Percentiles rank a stretch among this genome's conserved stretches.
Conservation (phyloP, 371 early-diverging fungal genomes). For the Globomyces sp. region DNA sequence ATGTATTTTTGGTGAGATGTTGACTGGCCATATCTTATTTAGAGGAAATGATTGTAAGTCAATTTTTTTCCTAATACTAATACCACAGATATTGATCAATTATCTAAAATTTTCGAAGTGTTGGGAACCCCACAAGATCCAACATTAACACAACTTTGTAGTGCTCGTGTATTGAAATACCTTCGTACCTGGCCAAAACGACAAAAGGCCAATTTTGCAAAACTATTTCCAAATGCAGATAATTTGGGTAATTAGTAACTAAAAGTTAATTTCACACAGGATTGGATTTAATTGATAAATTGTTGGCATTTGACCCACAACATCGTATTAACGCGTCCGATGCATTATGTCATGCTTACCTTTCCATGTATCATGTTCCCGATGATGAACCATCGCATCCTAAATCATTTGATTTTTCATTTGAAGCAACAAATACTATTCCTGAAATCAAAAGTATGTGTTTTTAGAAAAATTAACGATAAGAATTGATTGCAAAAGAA, state of each 20-base stretch:
- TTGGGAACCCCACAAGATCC: conserved; percentile 50
- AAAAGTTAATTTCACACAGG: conserved; percentile 3
- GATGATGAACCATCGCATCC: conserved; percentile 53
- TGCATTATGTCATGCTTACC: conserved; percentile 85
- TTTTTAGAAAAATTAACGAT: neutral
- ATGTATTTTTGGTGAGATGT: conserved; percentile 97
- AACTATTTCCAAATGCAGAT: conserved; percentile 39
- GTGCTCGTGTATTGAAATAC: conserved; percentile 39
- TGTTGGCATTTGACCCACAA: conserved; percentile 91
- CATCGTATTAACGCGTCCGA: conserved; percentile 92
- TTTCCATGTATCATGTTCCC: conserved; percentile 43
- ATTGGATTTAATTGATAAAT: conserved; percentile 83
- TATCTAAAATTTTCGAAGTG: conserved; percentile 47
- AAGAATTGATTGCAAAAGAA: conserved; percentile 41
- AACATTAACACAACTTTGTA: conserved; percentile 39
- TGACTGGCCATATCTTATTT: conserved; percentile 91
- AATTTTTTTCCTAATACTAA: conserved; percentile 1
- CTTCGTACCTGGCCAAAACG: conserved; percentile 41
- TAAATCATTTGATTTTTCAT: conserved; percentile 47
- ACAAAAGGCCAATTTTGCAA: conserved; percentile 30
- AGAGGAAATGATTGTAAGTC: conserved; percentile 91
- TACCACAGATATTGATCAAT: conserved; percentile 45
- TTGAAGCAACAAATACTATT: conserved; percentile 50
- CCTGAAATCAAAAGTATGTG: conserved; percentile 49
- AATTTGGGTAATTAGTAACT: conserved; percentile 22